Conservation (phyloP, 176 grass and related monocot genomes). For the bread wheat (Triticum aestivum) region DNA sequence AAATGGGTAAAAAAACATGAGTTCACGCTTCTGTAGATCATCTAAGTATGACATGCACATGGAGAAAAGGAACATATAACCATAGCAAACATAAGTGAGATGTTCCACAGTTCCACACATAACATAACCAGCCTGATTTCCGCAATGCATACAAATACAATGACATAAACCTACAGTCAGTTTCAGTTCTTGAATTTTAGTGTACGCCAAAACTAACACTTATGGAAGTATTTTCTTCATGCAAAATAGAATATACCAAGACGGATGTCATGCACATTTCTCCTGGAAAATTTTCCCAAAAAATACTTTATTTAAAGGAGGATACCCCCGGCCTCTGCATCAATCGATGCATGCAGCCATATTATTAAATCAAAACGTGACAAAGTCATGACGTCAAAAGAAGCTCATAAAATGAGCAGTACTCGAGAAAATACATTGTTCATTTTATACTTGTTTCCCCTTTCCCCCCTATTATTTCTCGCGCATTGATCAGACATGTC, state of each 20-base stretch:
- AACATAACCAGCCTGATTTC: neutral
- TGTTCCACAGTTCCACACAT: neutral
- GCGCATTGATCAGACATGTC: neutral
- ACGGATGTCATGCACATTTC: neutral
- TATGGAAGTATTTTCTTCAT: neutral
- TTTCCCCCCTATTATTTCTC: neutral
- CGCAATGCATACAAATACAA: conserved; percentile 1
- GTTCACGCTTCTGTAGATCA: neutral
- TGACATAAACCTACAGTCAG: neutral
- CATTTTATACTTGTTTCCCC: neutral
- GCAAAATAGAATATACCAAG: neutral
- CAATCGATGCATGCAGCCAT: too few species aligned
- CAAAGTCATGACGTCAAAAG: too few species aligned
- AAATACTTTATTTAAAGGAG: too few species aligned
- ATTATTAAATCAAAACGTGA: too few species aligned
- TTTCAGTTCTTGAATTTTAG: conserved; percentile 8
- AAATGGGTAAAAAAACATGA: conserved; percentile 11
- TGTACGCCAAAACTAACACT: neutral
- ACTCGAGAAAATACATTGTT: neutral
- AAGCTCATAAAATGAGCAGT: too few species aligned
- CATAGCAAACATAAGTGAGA: neutral
- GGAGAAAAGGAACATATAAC: neutral
- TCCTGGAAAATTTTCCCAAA: conserved; percentile 13
- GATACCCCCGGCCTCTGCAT: too few species aligned
- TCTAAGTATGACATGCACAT: conserved; percentile 6